These are phyloP conservation scores for Saprolegnia diclina DNA, from an alignment of 352 stramenopile species.

Conservation along the genomic window DNA sequence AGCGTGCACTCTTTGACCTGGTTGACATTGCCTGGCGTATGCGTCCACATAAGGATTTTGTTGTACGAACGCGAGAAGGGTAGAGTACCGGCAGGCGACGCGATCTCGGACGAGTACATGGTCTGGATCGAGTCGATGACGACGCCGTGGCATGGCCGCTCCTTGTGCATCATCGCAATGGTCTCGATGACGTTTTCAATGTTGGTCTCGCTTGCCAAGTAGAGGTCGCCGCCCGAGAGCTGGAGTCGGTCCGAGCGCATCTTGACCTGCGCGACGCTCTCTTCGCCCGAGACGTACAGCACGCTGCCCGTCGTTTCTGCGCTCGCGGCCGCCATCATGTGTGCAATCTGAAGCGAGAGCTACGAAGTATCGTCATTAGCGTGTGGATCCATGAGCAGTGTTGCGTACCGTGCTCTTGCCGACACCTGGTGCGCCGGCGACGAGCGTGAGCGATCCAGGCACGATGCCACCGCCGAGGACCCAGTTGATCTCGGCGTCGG, in stretches of 20 bases:
- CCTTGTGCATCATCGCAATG: conserved; percentile 34
- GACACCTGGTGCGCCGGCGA: conserved; percentile 93
- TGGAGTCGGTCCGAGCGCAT: conserved; percentile 86
- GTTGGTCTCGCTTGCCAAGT: conserved; percentile 81
- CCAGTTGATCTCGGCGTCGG: conserved; percentile 84
- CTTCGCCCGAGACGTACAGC: conserved; percentile 95
- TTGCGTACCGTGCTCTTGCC: conserved; percentile 82
- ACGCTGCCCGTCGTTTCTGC: conserved; percentile 40
- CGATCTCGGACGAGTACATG: conserved; percentile 85
- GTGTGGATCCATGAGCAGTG: neutral
- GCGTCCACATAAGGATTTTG: neutral
- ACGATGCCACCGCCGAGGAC: conserved; percentile 96
- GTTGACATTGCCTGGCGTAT: conserved; percentile 60
- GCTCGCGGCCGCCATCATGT: conserved; percentile 54
- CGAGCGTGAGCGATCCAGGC: conserved; percentile 89
- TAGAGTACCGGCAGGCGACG: conserved; percentile 47
- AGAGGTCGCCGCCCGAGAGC: conserved; percentile 55
- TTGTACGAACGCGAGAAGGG: neutral
- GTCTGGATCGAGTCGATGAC: conserved; percentile 98
- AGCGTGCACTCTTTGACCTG: conserved; percentile 95
- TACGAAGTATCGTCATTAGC: conserved; percentile 23
- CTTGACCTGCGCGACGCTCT: conserved; percentile 94
- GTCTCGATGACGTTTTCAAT: conserved; percentile 64
- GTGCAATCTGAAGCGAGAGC: conserved; percentile 91
- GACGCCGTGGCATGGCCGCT: conserved; percentile 52